Evolutionary conservation across 495 filamentous ascomycete genomes (phyloP), one percentile per base, ranked within the genome.

Genomic region (Penicillium nucicola): DNA sequence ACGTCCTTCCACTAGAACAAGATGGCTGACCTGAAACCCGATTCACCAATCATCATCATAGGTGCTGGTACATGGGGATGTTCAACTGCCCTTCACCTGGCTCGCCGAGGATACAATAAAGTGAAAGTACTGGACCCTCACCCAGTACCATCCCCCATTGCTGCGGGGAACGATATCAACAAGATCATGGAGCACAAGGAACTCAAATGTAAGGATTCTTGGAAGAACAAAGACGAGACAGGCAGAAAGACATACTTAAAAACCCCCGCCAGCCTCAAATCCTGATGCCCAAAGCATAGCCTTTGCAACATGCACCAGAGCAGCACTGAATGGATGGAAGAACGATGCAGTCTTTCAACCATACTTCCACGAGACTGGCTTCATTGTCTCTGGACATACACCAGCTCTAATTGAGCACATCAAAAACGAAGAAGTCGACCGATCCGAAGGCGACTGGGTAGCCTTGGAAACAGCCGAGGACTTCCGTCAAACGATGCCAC

Each of bases 121-220:
- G 66, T 81, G 45, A 75, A 61, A 0, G 77, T 81, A 12, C 58
- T 81, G 2, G 78, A 82, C 54, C 60, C 65, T 5, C 56, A 74
- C 43, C 46, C 55, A 0, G 55, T 79, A 7, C 78, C 78, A 2
- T 79, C 77, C 3, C 62, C 70, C n/a, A 79, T 78, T 48, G 64
- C 75, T 14, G 76, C 78, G 3, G 77, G 78, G 3, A 82, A 80
- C 50, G 78, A 81, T 46, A 55, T 82, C 14, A 82, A 82, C 42
- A 81, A 81, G 46, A 81, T 81, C 44, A 74, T 80, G 60, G 78
- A 82, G 54, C 68, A 71, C 42, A 64, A 61, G 37, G 66, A 71
- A 30, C 19, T 61, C n/a, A 70, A 75, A 67, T 65, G 78, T 75
- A 56, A 17, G 4, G 0, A 4, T 17, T 15, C 12, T 19, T 11